Evolutionary conservation across 345 rosid genomes (phyloP).

Genomic region (Salix suchowensis): DNA sequence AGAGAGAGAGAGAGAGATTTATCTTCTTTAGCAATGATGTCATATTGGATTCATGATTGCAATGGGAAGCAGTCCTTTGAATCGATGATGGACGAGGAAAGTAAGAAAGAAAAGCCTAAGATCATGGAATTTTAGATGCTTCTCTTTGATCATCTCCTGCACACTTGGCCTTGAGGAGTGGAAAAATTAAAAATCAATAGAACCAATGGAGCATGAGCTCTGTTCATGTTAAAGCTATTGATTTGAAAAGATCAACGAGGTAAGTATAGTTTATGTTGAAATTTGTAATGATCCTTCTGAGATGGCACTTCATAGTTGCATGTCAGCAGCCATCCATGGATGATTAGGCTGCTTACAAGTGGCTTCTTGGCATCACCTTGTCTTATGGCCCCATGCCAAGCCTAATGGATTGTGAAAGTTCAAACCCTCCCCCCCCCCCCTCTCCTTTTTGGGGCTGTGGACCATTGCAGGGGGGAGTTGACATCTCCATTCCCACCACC

Average conservation of each 20-base stretch:
- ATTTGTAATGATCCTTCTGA: not conserved
- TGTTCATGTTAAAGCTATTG: not conserved
- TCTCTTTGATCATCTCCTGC: not conserved
- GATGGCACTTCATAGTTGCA: not conserved
- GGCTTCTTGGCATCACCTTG: conserved; percentile 1
- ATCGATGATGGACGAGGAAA: conserved; percentile 8
- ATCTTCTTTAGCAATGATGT: conserved; percentile 42
- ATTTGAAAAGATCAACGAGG: not conserved
- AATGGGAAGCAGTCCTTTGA: conserved; percentile 29
- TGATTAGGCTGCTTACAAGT: not conserved
- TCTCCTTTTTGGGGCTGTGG: conserved; percentile 13
- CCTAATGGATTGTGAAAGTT: not conserved
- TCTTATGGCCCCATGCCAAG: not conserved
- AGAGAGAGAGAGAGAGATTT: conserved; percentile 5
- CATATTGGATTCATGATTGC: conserved; percentile 36
- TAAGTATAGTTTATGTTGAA: not conserved
- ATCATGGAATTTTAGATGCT: conserved; percentile 18
- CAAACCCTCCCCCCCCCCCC: not conserved
- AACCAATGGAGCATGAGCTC: not conserved
- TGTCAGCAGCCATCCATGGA: not conserved
- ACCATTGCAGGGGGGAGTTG: conserved; percentile 18
- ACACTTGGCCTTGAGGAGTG: not conserved
- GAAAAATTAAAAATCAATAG: not conserved
- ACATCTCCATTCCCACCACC: not conserved
- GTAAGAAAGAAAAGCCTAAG: not conserved